phyloP scores from a whole-genome alignment of 2,329 filamentous ascomycete genomes.

The Diaporthe sp. region DNA sequence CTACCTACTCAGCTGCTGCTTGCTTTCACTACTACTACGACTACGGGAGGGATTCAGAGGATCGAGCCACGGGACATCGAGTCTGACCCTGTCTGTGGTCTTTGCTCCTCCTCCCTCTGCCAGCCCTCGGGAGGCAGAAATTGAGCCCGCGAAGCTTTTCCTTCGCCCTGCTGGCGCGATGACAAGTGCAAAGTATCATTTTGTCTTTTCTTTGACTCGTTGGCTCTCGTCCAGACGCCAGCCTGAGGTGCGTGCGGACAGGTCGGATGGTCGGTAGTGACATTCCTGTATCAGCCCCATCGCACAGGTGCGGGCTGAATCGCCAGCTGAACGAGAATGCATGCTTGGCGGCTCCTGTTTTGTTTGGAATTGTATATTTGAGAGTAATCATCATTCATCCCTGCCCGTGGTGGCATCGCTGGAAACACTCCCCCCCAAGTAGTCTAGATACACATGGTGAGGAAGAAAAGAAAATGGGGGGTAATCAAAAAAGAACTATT shows the following conservation, averaged over 20 bases:
- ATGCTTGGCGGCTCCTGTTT: neutral
- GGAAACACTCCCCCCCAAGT: neutral
- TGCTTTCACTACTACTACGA: neutral
- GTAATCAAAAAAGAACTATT: neutral
- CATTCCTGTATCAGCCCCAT: neutral
- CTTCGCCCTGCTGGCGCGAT: too few species aligned
- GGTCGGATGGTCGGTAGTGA: neutral
- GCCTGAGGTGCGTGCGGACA: neutral
- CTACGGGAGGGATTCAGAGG: neutral
- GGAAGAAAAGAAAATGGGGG: neutral
- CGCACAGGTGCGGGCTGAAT: neutral
- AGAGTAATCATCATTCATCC: neutral
- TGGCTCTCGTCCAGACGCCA: neutral
- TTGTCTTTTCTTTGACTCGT: constrained; percentile 6
- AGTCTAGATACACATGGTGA: constrained; percentile 10
- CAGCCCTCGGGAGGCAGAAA: constrained; percentile 3
- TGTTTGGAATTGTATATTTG: neutral
- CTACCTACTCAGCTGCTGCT: neutral
- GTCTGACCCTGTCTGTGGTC: too few species aligned
- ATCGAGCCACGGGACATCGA: neutral
- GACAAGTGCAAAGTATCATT: neutral
- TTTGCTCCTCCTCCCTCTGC: neutral
- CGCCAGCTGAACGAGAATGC: neutral
- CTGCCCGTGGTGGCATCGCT: constrained; percentile 11
- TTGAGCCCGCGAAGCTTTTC: constrained; percentile 10